Evolutionary conservation across 768 basidiomycete species (phyloP).

Genomic region (Hebeloma cylindrosporum): DNA sequence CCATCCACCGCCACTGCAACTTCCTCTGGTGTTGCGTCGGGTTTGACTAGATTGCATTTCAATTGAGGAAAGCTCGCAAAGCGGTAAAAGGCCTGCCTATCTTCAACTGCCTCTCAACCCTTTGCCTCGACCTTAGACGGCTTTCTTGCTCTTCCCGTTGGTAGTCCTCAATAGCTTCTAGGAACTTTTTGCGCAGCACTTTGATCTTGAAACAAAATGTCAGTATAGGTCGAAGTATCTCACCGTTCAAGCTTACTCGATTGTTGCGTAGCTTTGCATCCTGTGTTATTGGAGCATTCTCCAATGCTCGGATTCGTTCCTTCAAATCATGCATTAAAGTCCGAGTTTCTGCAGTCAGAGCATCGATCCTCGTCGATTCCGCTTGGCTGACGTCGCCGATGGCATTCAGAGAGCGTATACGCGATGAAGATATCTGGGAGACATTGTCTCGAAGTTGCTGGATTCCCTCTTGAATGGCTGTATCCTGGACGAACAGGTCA

Average conservation of each 20-base stretch:
- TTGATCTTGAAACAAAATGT: slow-evolving; percentile 42
- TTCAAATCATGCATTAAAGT: slow-evolving; percentile 57
- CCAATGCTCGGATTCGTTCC: slow-evolving; percentile 57
- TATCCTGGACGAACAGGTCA: slow-evolving; percentile 30
- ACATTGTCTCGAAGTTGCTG: slow-evolving; percentile 39
- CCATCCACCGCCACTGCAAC: slow-evolving; percentile 69
- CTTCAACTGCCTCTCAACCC: slow-evolving; percentile 73
- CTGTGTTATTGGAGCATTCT: slow-evolving; percentile 30
- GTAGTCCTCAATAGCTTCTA: slow-evolving; percentile 76
- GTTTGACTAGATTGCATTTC: slow-evolving; percentile 59
- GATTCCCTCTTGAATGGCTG: slow-evolving; percentile 42
- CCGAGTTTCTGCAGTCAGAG: slow-evolving; percentile 59
- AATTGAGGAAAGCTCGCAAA: background rate
- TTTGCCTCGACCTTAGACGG: slow-evolving; percentile 60
- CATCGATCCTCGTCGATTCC: slow-evolving; percentile 61
- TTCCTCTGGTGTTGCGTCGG: slow-evolving; percentile 82
- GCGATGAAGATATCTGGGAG: slow-evolving; percentile 36
- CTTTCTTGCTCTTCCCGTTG: slow-evolving; percentile 75
- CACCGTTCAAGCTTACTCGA: slow-evolving; percentile 27
- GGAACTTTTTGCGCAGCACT: slow-evolving; percentile 64
- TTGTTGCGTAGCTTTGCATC: slow-evolving; percentile 41
- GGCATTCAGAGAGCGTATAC: slow-evolving; percentile 37
- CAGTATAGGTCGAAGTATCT: background rate
- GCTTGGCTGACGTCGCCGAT: slow-evolving; percentile 30
- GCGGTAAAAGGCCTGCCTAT: slow-evolving; percentile 53